These are phyloP conservation scores for Phycomyces blakesleeanus DNA, from an alignment of 192 early-diverging fungal species.

Conservation along the genomic window DNA sequence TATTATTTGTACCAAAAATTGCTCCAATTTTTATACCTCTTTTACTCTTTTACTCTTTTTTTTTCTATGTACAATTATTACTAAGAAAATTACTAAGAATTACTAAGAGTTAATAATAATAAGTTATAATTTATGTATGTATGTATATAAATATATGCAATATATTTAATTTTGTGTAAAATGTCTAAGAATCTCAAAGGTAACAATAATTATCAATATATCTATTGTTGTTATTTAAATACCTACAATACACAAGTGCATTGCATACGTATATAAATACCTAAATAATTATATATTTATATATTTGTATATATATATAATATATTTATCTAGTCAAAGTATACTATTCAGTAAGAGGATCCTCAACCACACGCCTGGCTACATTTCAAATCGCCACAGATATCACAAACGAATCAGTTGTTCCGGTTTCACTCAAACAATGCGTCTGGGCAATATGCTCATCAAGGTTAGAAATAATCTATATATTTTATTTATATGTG, in stretches of 20 bases:
- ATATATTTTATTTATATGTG: constrained; percentile 8
- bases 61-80: no score
- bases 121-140: no score
- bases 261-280: not conserved
- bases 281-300: not conserved
- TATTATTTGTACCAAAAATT: no score
- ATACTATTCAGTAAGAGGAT: constrained; percentile 28
- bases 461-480: constrained; percentile 28
- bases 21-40: no score
- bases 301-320: not conserved
- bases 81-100: no score
- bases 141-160: no score
- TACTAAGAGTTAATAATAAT: no score
- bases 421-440: constrained; percentile 24
- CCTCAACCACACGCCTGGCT: constrained; percentile 25
- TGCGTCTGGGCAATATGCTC: constrained; percentile 35
- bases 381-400: constrained; percentile 13
- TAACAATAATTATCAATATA: constrained; percentile 3
- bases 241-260: no score
- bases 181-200: not conserved
- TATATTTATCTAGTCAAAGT: constrained; percentile 28
- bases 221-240: not conserved
- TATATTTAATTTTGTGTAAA: not conserved
- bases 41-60: no score
- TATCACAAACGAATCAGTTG: not conserved